Conservation (phyloP, 306 rosid genomes). For the Vigna nakashimae region DNA sequence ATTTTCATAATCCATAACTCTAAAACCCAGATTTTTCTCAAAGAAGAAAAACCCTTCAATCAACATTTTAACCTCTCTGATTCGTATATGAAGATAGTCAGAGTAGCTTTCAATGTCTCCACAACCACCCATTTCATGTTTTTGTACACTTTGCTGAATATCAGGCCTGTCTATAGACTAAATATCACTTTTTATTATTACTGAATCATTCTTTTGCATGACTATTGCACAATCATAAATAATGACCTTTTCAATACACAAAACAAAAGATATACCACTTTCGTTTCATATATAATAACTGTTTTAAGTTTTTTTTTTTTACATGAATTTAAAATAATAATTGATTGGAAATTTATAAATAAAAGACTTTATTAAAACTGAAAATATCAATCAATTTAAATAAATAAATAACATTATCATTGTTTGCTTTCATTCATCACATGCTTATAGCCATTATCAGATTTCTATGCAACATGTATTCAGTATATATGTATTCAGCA, state of each 20-base stretch:
- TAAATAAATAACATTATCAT: no score
- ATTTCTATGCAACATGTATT: not conserved
- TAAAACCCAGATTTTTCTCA: not conserved
- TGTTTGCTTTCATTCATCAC: not conserved
- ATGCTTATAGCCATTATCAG: not conserved
- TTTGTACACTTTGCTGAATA: not conserved
- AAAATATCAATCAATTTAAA: no score
- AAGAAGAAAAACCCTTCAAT: not conserved
- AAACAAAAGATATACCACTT: no score
- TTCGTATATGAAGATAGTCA: not conserved
- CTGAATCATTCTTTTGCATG: not conserved
- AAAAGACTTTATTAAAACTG: no score
- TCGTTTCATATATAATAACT: no score
- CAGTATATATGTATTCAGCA: not conserved
- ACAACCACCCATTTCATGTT: not conserved
- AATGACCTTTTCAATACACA: no score
- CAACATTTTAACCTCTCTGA: not conserved
- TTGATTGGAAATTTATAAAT: no score
- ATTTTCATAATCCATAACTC: no score
- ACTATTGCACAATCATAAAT: not conserved
- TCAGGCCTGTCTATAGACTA: not conserved
- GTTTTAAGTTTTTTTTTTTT: no score
- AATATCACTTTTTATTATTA: not conserved
- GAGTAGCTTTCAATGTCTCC: not conserved
- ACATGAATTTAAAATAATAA: no score